phyloP scores from a whole-genome alignment of 441 rosid genomes.

The Pelargonium myrrhifolium region DNA sequence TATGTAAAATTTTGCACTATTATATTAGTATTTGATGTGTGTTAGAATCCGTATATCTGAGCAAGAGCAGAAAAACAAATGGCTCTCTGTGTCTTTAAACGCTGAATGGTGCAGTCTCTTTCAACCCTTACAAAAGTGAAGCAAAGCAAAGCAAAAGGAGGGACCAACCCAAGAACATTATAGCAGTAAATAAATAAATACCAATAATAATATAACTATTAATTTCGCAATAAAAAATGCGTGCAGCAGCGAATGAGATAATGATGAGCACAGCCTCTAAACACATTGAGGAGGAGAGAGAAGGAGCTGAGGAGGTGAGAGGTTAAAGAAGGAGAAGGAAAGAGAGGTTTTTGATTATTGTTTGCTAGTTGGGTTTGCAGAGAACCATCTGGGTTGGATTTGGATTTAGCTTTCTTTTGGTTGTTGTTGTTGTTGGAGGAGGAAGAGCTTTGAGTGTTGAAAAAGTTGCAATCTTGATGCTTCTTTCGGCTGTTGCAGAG shows the following conservation, averaged over 20 bases:
- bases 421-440: too few species aligned
- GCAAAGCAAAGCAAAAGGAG: neutral
- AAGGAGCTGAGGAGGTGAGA: neutral
- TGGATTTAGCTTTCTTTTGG: too few species aligned
- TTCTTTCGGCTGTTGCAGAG: constrained; percentile 30
- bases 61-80: constrained; percentile 24
- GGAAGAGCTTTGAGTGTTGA: too few species aligned
- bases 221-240: constrained; percentile 7
- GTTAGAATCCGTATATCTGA: constrained; percentile 19
- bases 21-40: too few species aligned
- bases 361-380: too few species aligned
- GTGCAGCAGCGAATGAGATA: neutral
- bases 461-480: constrained; percentile 19
- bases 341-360: too few species aligned
- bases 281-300: too few species aligned
- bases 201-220: neutral
- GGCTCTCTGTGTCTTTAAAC: constrained; percentile 17
- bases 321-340: neutral
- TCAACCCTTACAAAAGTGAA: constrained; percentile 17
- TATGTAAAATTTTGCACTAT: too few species aligned
- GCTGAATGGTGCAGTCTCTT: constrained; percentile 37
- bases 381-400: too few species aligned
- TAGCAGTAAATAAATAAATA: neutral
- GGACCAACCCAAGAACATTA: neutral
- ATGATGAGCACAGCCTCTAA: neutral